Conservation (phyloP, 305 asterid species). For the Fraxinus xanthoxyloides region DNA sequence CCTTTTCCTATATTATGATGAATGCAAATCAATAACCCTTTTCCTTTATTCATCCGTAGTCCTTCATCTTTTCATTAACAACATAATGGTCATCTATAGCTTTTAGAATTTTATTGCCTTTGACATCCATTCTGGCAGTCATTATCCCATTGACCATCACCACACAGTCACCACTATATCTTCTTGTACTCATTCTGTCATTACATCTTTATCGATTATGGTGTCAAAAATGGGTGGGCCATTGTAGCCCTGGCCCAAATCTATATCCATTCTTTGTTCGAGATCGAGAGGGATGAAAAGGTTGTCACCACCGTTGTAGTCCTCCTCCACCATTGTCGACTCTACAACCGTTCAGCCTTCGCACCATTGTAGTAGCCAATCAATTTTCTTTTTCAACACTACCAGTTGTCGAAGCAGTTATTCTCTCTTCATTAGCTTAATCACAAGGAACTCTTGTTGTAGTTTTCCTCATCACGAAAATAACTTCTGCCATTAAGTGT, state of each 20-base stretch:
- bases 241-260: neutral
- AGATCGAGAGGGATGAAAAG: neutral
- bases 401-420: neutral
- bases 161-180: neutral
- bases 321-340: neutral
- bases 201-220: neutral
- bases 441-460: neutral
- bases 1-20: neutral
- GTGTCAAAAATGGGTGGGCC: neutral
- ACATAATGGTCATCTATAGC: neutral
- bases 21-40: neutral
- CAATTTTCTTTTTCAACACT: neutral
- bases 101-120: neutral
- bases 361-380: neutral
- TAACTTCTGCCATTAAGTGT: neutral
- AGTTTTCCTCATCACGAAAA: neutral
- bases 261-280: neutral
- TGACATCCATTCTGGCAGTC: neutral
- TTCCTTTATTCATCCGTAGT: neutral
- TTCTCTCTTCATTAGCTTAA: neutral
- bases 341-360: neutral
- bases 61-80: neutral
- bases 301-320: neutral
- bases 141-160: neutral
- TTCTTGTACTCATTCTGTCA: neutral